Percentiles rank a stretch among this genome's conserved stretches.
Evolutionary conservation across 805 yeast genomes (phyloP).

Genomic region (Komagataella mondaviorum): DNA sequence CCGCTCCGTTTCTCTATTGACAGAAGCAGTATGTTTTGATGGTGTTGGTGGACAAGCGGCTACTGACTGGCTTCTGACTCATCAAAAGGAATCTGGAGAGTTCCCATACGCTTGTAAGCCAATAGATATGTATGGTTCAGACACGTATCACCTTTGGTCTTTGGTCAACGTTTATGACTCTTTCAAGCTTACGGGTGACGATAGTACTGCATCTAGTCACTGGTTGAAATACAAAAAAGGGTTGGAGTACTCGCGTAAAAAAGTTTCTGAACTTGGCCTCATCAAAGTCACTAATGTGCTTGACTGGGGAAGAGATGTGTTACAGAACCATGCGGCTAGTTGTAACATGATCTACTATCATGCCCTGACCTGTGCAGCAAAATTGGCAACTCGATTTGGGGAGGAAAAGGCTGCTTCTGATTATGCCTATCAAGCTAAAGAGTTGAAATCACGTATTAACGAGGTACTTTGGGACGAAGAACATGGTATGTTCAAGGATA

Average conservation of each 20-base stretch:
- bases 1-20: conserved; percentile 3
- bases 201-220: not conserved
- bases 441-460: conserved; percentile 2
- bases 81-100: conserved; percentile 2
- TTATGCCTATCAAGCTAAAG: not conserved
- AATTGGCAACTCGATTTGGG: conserved; percentile 2
- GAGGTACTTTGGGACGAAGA: conserved; percentile 3
- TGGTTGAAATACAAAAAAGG: conserved; percentile 4
- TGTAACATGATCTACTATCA: conserved; percentile 4
- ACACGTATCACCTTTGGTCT: conserved; percentile 5
- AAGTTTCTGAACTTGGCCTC: conserved; percentile 3
- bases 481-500: conserved; percentile 3
- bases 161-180: conserved; percentile 1
- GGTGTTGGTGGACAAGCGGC: conserved; percentile 15
- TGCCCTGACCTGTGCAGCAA: conserved; percentile 1
- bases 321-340: conserved; percentile 2
- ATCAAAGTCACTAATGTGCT: conserved; percentile 3
- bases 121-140: conserved; percentile 4
- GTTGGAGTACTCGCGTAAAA: conserved; percentile 1
- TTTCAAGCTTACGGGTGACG: not conserved
- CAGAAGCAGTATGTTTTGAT: conserved; percentile 11
- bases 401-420: not conserved
- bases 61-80: conserved; percentile 11
- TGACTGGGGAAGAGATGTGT: conserved; percentile 5
- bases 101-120: conserved; percentile 6